Conservation (phyloP, 106 monocot genomes). For the Platanthera zijinensis region DNA sequence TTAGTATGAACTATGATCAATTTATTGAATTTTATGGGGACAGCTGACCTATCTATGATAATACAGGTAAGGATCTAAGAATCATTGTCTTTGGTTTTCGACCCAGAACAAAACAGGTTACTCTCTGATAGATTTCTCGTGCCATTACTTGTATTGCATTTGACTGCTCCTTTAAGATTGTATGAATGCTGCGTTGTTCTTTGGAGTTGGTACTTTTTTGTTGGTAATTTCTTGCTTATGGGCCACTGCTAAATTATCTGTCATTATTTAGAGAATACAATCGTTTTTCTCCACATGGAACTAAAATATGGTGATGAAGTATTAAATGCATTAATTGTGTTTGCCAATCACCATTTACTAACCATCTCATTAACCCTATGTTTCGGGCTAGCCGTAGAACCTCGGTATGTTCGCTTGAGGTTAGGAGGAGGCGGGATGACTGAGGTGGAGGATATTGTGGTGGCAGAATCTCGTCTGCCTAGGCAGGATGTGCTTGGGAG, state of each 20-base stretch:
- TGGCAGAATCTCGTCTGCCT: too few relatives aligned
- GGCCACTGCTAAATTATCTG: not conserved
- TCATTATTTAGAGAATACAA: not conserved
- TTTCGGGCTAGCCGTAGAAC: too few relatives aligned
- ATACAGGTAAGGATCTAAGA: conserved; percentile 94
- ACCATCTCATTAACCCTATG: too few relatives aligned
- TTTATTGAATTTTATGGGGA: not conserved
- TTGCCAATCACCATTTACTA: too few relatives aligned
- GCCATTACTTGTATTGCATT: not conserved
- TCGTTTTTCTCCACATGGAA: not conserved
- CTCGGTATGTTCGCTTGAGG: too few relatives aligned
- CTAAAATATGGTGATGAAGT: not conserved
- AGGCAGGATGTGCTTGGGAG: too few relatives aligned
- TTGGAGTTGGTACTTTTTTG: not conserved
- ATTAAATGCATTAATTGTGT: too few relatives aligned
- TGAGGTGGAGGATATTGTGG: too few relatives aligned
- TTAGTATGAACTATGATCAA: not conserved
- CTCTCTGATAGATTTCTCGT: not conserved
- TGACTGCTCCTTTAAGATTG: not conserved
- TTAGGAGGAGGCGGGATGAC: too few relatives aligned
- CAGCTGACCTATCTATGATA: conserved; percentile 12
- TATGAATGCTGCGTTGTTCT: too few relatives aligned
- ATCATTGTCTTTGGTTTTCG: conserved; percentile 82
- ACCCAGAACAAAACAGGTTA: conserved; percentile 87
- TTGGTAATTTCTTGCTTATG: not conserved